These are phyloP conservation scores for Athelia sp. DNA, from an alignment of 1,284 basidiomycete genomes.

Conservation along the genomic window DNA sequence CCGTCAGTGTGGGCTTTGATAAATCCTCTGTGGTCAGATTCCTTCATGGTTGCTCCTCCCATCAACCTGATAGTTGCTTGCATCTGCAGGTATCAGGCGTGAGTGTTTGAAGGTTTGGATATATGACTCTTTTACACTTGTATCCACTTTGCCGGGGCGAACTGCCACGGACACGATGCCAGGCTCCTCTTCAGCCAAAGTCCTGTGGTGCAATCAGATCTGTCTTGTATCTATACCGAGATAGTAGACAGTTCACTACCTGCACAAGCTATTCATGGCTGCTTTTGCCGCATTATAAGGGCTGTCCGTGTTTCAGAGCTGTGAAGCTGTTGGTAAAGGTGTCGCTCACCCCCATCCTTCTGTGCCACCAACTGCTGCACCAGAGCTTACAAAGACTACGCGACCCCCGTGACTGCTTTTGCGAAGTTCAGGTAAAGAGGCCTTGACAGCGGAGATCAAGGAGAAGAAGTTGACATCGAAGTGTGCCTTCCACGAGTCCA, in stretches of 20 bases:
- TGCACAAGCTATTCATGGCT: slow-evolving; percentile 79
- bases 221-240: slow-evolving; percentile 1
- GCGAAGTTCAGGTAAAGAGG: slow-evolving; percentile 63
- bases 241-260: slow-evolving; percentile 31
- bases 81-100: slow-evolving; percentile 47
- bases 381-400: slow-evolving; percentile 79
- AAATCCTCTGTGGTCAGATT: slow-evolving; percentile 52
- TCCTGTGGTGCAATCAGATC: slow-evolving; percentile 43
- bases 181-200: slow-evolving; percentile 78
- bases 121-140: slow-evolving; percentile 38
- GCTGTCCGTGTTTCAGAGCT: slow-evolving; percentile 5
- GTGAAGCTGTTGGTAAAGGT: neutral
- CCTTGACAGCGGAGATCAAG: slow-evolving; percentile 61
- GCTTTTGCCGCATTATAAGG: slow-evolving; percentile 81
- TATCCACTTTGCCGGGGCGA: slow-evolving; percentile 84
- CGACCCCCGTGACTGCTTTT: slow-evolving; percentile 55
- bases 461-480: slow-evolving; percentile 87
- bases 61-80: slow-evolving; percentile 48
- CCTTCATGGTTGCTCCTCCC: slow-evolving; percentile 45
- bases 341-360: slow-evolving; percentile 54
- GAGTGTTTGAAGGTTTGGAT: slow-evolving; percentile 6
- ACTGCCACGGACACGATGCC: slow-evolving; percentile 70
- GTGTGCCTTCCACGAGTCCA: slow-evolving; percentile 54
- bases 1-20: slow-evolving; percentile 56
- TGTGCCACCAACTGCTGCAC: slow-evolving; percentile 66